A percentile compares a stretch with the other conserved stretches of the same genome.
These are phyloP conservation scores for Phytophthora pistaciae DNA, from an alignment of 352 stramenopile genomes.

Conservation along the genomic window DNA sequence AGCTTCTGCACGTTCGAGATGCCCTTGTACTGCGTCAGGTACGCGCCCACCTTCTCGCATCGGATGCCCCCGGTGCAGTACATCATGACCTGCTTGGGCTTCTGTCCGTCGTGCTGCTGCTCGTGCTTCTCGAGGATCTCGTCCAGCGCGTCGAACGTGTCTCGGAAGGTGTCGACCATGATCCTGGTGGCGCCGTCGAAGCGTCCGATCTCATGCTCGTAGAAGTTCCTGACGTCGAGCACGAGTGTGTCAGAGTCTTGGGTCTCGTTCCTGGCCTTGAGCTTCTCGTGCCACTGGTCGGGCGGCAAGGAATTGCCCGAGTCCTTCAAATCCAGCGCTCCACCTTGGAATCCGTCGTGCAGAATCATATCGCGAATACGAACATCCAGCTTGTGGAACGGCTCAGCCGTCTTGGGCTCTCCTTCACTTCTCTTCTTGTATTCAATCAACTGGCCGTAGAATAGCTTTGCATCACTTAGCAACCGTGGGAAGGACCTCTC, in stretches of 20 bases:
- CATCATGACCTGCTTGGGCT: conserved; percentile 59
- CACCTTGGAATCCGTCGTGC: conserved; percentile 74
- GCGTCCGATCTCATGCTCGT: conserved; percentile 65
- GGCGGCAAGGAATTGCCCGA: conserved; percentile 4
- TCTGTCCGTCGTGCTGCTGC: conserved; percentile 40
- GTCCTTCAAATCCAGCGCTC: conserved; percentile 16
- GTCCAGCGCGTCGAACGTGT: conserved; percentile 64
- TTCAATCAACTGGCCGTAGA: conserved; percentile 41
- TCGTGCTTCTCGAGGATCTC: conserved; percentile 49
- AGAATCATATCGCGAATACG: conserved; percentile 90
- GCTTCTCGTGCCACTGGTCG: conserved; percentile 49
- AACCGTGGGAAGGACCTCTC: conserved; percentile 33
- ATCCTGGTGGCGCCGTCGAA: conserved; percentile 61
- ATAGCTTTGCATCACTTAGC: conserved; percentile 29
- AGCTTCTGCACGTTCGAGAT: conserved; percentile 67
- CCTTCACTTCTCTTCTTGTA: not conserved
- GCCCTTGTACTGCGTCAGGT: conserved; percentile 65
- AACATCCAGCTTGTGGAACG: conserved; percentile 86
- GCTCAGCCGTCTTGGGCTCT: conserved; percentile 16
- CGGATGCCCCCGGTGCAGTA: conserved; percentile 76
- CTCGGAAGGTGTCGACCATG: conserved; percentile 72
- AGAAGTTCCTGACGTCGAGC: conserved; percentile 65
- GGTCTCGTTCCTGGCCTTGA: conserved; percentile 36
- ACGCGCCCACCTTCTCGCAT: conserved; percentile 75
- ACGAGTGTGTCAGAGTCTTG: conserved; percentile 41